phyloP scores from a whole-genome alignment of 345 rosid genomes.

The Salix udensis region DNA sequence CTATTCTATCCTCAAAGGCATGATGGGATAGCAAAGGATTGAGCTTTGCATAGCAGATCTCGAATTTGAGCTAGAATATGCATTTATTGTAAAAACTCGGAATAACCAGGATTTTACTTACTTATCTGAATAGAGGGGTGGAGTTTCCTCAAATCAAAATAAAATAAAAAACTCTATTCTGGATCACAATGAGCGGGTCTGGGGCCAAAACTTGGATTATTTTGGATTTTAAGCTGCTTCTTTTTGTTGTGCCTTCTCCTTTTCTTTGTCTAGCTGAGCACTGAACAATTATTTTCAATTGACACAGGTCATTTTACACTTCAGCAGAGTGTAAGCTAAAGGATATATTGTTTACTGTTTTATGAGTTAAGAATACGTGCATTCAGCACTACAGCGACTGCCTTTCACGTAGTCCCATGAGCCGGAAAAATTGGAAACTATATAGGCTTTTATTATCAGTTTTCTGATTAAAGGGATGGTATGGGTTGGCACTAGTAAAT shows the following conservation, averaged over 20 bases:
- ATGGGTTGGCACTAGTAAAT: no score
- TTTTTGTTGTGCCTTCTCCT: not conserved
- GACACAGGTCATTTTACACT: not conserved
- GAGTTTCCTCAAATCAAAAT: no score
- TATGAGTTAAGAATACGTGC: not conserved
- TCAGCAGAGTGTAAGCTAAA: not conserved
- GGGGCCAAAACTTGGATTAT: not conserved
- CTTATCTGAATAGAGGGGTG: no score
- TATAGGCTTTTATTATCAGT: no score
- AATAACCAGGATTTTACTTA: rapidly evolving
- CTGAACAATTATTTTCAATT: constrained; percentile 1
- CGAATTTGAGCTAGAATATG: rapidly evolving
- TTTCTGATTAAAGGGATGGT: no score
- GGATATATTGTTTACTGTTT: not conserved
- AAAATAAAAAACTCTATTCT: not conserved
- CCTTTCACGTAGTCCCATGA: not conserved
- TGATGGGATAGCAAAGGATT: no score
- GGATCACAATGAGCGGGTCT: not conserved
- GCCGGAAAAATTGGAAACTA: not conserved
- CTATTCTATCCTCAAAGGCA: not conserved
- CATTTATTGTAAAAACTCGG: rapidly evolving
- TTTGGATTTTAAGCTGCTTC: not conserved
- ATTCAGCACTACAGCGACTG: not conserved
- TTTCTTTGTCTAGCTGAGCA: not conserved
- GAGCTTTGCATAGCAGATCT: no score